Conservation (phyloP, 1,284 basidiomycete species). For the Fomitopsis palustris region DNA sequence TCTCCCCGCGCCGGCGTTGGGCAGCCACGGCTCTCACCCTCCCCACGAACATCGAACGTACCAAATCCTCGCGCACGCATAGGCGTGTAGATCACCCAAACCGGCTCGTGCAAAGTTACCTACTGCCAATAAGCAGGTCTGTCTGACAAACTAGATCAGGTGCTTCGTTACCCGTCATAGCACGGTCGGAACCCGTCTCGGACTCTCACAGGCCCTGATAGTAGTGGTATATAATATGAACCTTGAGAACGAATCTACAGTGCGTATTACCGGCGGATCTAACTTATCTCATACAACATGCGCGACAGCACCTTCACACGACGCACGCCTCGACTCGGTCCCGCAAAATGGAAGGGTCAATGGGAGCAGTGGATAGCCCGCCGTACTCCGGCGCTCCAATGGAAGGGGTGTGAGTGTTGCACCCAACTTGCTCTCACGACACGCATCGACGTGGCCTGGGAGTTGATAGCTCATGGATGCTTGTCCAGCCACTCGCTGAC, state of each 20-base stretch:
- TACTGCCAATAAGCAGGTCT: neutral
- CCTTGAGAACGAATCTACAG: neutral
- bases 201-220: too few relatives aligned
- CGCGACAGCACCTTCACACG: slow-evolving; percentile 1
- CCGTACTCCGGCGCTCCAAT: neutral
- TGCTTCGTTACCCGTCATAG: neutral
- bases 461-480: slow-evolving; percentile 25
- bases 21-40: neutral
- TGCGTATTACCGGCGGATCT: neutral
- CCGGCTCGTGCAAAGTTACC: neutral
- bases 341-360: neutral
- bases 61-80: neutral
- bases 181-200: neutral
- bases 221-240: neutral
- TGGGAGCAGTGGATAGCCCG: neutral
- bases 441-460: neutral
- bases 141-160: neutral
- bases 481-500: slow-evolving; percentile 56
- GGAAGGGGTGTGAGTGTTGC: neutral
- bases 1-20: neutral
- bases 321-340: slow-evolving; percentile 5
- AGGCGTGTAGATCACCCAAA: neutral
- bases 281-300: neutral
- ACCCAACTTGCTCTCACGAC: neutral
- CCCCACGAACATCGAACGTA: neutral